phyloP scores from a whole-genome alignment of 805 yeast genomes.

The Lachancea nothofagi region DNA sequence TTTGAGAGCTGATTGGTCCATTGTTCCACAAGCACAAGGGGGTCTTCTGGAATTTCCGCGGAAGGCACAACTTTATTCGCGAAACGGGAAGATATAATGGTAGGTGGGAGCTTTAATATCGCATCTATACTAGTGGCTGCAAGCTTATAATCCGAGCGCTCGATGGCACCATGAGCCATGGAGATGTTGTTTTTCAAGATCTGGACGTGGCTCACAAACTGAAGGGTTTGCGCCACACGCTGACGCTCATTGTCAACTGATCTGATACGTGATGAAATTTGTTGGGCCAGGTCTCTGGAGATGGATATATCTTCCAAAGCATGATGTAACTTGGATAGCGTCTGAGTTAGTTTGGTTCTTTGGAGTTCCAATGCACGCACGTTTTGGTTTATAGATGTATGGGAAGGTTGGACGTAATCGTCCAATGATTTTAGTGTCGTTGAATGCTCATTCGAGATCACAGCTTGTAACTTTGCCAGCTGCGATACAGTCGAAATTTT shows the following conservation, averaged over 20 bases:
- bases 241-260: constrained; percentile 64
- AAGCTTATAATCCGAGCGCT: constrained; percentile 54
- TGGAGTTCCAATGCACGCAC: constrained; percentile 49
- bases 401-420: constrained; percentile 20
- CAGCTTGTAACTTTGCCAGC: constrained; percentile 22
- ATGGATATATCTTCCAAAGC: constrained; percentile 48
- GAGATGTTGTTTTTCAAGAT: constrained; percentile 59
- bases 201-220: constrained; percentile 61
- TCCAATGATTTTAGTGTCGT: constrained; percentile 17
- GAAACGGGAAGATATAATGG: constrained; percentile 55
- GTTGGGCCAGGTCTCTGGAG: constrained; percentile 60
- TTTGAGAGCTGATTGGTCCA: constrained; percentile 57
- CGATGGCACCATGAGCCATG: constrained; percentile 64
- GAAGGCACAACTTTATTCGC: constrained; percentile 83
- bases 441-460: constrained; percentile 19
- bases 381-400: constrained; percentile 20
- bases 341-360: constrained; percentile 58
- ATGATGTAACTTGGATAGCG: constrained; percentile 51
- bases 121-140: constrained; percentile 66
- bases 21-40: constrained; percentile 46
- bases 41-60: constrained; percentile 75
- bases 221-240: constrained; percentile 54
- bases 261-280: constrained; percentile 64
- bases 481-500: constrained; percentile 30
- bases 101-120: constrained; percentile 49